Percentiles rank a stretch among this genome's conserved stretches.
Conservation (phyloP, 2,329 filamentous ascomycete genomes). For the Colletotrichum lupini region DNA sequence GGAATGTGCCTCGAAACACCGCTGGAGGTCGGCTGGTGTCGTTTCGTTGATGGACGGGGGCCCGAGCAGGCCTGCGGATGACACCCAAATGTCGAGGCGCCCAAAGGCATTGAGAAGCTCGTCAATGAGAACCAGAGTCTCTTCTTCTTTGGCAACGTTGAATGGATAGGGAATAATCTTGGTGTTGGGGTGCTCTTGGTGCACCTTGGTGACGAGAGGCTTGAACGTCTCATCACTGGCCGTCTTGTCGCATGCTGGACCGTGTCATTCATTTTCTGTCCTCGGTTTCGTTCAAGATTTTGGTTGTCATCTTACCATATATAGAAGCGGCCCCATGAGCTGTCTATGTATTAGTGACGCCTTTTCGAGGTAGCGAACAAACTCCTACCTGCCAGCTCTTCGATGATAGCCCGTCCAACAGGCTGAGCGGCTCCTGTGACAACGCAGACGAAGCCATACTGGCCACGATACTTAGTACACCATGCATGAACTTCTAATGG, state of each 20-base stretch:
- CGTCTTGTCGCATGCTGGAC: conserved; percentile 59
- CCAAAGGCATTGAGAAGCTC: conserved; percentile 71
- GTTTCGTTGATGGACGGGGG: conserved; percentile 67
- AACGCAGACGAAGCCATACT: conserved; percentile 74
- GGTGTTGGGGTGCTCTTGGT: conserved; percentile 61
- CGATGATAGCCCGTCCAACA: conserved; percentile 68
- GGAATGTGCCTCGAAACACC: conserved; percentile 69
- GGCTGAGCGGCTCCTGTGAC: conserved; percentile 72
- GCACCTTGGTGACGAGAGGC: conserved; percentile 53
- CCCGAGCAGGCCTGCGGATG: conserved; percentile 66
- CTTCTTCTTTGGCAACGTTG: conserved; percentile 67
- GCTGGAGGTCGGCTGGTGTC: conserved; percentile 64
- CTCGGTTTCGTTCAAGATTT: neutral
- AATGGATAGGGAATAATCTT: conserved; percentile 72
- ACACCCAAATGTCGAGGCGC: conserved; percentile 70
- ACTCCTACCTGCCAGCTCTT: conserved; percentile 64
- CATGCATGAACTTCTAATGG: neutral
- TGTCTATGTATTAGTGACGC: conserved; percentile 42
- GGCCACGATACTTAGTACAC: conserved; percentile 6
- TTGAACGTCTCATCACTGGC: conserved; percentile 52
- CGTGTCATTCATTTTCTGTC: neutral
- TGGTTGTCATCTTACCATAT: conserved; percentile 54
- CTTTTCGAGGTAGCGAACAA: neutral
- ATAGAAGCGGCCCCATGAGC: conserved; percentile 74
- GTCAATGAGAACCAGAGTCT: conserved; percentile 70